Base-by-base conservation (phyloP, 495 filamentous ascomycete genomes). In the Xylaria telfairii region DNA sequence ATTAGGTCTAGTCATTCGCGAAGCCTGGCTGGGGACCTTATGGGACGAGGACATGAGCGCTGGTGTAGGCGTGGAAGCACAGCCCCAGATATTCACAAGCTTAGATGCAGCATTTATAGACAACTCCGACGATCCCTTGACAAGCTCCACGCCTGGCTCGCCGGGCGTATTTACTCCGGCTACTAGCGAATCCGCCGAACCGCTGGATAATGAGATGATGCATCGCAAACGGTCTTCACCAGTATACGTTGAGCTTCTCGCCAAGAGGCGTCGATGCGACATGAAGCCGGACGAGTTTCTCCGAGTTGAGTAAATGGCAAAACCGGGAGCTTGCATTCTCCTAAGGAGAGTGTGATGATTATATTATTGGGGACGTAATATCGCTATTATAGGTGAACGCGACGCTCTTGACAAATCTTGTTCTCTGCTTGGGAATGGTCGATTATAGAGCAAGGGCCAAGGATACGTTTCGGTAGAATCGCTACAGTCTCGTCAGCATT, bases 1-100 rank as follows among this genome's bases (percentile, higher is more conserved):
- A 19, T 74, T 92, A 49, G 91, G 91, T 1, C 70, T 92, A 7
- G 74, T 83, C 44, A 78, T 93, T 4, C 79, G 91, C 24, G 84
- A 90, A 68, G 90, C 92, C 0, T 92, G 81, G 82, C 69, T 77
- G 9, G 79, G 76, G 0, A 78, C 77, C 2, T 60, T 83, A 12
- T 72, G 71, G 30, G 81, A 81, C 61, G 57, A 17, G 2, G 54
- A 60, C 26, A 47, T 32, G 21, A 1, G 10, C 24, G 4, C 51
- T 15, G 8, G 12, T 32, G 47, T n/a, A 15, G 42, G 4, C 12
- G n/a, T 54, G 26, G 54, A 57, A 59, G 2, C n/a, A 59, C 32
- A 42, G 21, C 21, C 1, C 15, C 37, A 63, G 26, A 60, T 17
- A 5, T 21, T 30, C 30, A 41, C 32, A 28, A 54, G 17, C 32